Evolutionary conservation across 805 yeast genomes (phyloP).

Genomic region (Kuraishia hungarica): DNA sequence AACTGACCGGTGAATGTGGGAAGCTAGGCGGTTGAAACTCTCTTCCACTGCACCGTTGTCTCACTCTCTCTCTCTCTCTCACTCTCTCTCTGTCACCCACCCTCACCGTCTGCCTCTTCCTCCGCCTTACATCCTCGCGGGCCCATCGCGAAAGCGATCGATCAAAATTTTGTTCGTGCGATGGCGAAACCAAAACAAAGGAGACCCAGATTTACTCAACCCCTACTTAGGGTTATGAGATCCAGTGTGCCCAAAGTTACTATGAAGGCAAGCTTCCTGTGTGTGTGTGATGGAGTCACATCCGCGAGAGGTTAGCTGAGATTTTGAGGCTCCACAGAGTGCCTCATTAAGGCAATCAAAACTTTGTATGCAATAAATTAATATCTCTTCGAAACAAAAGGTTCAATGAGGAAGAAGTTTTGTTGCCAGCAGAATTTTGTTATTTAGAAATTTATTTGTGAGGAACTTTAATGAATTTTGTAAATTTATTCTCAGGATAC

Average conservation of each 20-base stretch:
- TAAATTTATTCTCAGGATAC: neutral
- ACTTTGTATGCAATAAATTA: no score
- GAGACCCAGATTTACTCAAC: neutral
- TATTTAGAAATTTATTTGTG: no score
- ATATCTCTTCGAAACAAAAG: no score
- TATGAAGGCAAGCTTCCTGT: neutral
- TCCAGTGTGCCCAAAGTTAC: neutral
- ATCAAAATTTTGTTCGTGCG: neutral
- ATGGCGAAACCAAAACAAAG: neutral
- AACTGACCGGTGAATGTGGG: no score
- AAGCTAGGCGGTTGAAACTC: neutral
- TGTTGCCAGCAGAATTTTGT: no score
- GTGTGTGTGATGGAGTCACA: neutral
- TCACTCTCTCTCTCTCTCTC: neutral
- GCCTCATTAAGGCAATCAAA: no score
- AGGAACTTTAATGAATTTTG: no score
- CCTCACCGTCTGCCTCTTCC: neutral
- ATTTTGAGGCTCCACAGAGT: no score
- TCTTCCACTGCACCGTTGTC: neutral
- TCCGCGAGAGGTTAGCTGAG: no score
- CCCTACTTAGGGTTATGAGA: neutral
- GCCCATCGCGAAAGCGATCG: neutral
- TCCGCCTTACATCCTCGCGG: neutral
- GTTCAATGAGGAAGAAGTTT: no score
- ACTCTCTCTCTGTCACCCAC: neutral